phyloP scores from a whole-genome alignment of 148 eudicot genomes.

The Diospyros lotus region DNA sequence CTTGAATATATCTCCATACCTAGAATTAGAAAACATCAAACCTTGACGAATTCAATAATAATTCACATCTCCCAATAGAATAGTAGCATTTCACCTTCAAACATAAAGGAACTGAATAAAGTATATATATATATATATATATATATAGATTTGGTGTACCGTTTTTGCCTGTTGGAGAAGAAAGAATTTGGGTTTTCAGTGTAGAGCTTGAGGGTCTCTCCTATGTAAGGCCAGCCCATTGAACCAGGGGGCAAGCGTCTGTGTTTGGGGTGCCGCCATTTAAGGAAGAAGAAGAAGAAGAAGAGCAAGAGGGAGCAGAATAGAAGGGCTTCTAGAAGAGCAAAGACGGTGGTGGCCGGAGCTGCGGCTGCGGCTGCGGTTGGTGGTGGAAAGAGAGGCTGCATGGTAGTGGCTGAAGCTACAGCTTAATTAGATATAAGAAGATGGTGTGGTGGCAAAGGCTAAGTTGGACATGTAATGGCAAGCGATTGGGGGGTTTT shows the following conservation, averaged over 20 bases:
- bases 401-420: conserved; percentile 1
- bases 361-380: too few species aligned
- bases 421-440: background rate
- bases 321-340: background rate
- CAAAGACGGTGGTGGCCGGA: too few species aligned
- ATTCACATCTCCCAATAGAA: background rate
- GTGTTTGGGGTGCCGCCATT: conserved; percentile 22
- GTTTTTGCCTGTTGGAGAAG: conserved; percentile 57
- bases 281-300: conserved; percentile 17
- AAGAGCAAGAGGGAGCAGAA: conserved; percentile 8
- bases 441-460: background rate
- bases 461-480: background rate
- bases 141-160: conserved; percentile 21
- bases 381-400: background rate
- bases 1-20: conserved; percentile 83
- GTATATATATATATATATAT: background rate
- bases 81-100: too few species aligned
- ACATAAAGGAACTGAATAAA: too few species aligned
- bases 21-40: conserved; percentile 8
- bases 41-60: background rate
- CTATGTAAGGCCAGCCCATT: conserved; percentile 95
- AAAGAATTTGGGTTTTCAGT: conserved; percentile 77
- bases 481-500: background rate
- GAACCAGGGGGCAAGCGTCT: conserved; percentile 72
- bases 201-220: conserved; percentile 85